Percentiles rank a stretch among this genome's conserved stretches.
Conservation (phyloP, 257 asterid species). For the Parsonsia alboflavescens region DNA sequence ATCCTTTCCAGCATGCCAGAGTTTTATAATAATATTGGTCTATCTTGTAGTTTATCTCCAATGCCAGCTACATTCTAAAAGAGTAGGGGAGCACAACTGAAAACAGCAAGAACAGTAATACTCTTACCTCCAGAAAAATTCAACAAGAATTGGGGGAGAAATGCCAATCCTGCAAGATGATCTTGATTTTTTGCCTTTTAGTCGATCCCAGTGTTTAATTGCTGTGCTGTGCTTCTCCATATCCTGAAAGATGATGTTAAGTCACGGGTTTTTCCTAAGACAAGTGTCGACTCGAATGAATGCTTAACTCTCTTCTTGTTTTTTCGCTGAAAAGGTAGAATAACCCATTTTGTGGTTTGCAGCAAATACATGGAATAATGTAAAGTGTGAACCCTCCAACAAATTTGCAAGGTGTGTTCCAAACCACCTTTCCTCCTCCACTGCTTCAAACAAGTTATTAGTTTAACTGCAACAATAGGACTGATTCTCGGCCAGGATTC, state of each 20-base stretch:
- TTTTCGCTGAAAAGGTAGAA: background rate
- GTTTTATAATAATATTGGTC: background rate
- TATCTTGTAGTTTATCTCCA: background rate
- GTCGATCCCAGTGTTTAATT: background rate
- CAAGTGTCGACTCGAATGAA: background rate
- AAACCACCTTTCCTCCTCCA: background rate
- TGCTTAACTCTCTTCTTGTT: background rate
- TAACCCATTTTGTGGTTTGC: background rate
- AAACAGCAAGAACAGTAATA: background rate
- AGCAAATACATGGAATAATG: background rate
- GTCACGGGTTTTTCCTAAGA: background rate
- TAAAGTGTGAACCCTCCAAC: background rate
- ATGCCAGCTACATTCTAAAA: conserved; percentile 8
- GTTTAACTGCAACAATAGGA: background rate
- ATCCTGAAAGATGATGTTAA: background rate
- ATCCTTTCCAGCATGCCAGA: conserved; percentile 21
- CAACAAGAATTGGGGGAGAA: background rate
- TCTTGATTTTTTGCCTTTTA: background rate
- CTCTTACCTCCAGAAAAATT: background rate
- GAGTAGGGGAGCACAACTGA: background rate
- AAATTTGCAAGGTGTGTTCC: background rate
- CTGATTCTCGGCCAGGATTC: background rate
- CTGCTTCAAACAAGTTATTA: background rate
- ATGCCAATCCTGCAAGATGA: background rate
- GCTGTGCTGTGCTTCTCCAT: background rate